Conservation (phyloP, 2,329 filamentous ascomycete species). For the Cadophora gregata region DNA sequence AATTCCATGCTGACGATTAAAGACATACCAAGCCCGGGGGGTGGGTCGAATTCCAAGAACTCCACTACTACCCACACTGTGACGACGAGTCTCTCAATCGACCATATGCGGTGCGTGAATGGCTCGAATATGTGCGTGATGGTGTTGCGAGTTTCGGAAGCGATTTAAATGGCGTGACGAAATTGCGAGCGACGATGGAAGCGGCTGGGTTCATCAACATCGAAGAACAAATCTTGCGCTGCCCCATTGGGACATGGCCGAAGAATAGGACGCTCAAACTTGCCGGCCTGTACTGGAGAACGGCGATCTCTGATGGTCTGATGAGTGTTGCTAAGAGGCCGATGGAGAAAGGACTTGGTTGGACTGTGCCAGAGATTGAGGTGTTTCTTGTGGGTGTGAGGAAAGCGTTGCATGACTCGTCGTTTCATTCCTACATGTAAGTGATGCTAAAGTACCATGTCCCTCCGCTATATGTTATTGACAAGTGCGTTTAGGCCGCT, state of each 20-base stretch:
- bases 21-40: slow-evolving; percentile 47
- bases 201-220: slow-evolving; percentile 60
- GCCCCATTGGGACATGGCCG: slow-evolving; percentile 60
- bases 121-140: slow-evolving; percentile 18
- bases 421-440: slow-evolving; percentile 12
- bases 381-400: slow-evolving; percentile 13
- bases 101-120: slow-evolving; percentile 23
- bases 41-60: slow-evolving; percentile 53
- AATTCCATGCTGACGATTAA: slow-evolving; percentile 24
- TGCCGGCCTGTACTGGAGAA: slow-evolving; percentile 26
- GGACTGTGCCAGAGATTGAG: slow-evolving; percentile 32
- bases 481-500: not conserved
- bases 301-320: slow-evolving; percentile 23
- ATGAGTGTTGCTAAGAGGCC: slow-evolving; percentile 20
- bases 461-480: not conserved
- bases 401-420: not conserved
- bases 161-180: slow-evolving; percentile 16
- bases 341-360: slow-evolving; percentile 26
- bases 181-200: slow-evolving; percentile 14
- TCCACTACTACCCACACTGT: slow-evolving; percentile 45
- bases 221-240: slow-evolving; percentile 55
- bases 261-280: slow-evolving; percentile 40
- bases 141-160: slow-evolving; percentile 24
- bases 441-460: not conserved
- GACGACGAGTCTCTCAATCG: slow-evolving; percentile 47